phyloP scores from a whole-genome alignment of 2,329 filamentous ascomycete genomes.

The Iodosphaeria phyllophila region DNA sequence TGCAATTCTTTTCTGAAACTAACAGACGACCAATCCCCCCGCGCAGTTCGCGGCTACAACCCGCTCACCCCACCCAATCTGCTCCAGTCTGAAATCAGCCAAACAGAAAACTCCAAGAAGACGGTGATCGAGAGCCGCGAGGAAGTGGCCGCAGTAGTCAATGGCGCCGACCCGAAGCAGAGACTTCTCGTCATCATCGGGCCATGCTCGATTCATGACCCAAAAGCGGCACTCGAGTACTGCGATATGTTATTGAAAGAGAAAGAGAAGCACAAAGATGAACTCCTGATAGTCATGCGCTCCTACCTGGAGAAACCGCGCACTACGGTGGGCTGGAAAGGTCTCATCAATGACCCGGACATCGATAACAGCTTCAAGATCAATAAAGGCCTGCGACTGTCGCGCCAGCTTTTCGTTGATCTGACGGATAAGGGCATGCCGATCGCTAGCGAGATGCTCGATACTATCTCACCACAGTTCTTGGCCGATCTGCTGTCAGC shows the following conservation, averaged over 20 bases:
- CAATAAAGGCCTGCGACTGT: slow-evolving; percentile 83
- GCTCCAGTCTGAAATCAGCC: slow-evolving; percentile 78
- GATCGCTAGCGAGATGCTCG: slow-evolving; percentile 91
- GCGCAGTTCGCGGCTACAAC: slow-evolving; percentile 68
- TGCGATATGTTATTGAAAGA: slow-evolving; percentile 65
- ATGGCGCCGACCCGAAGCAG: slow-evolving; percentile 41
- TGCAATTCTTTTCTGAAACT: slow-evolving; percentile 9
- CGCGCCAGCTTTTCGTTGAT: slow-evolving; percentile 82
- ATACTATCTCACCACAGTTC: slow-evolving; percentile 96
- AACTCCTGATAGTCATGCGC: slow-evolving; percentile 91
- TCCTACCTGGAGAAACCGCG: slow-evolving; percentile 97
- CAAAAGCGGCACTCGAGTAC: slow-evolving; percentile 77
- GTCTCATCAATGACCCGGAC: slow-evolving; percentile 94
- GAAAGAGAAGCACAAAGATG: slow-evolving; percentile 74
- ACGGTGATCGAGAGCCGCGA: slow-evolving; percentile 44
- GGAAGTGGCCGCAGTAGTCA: slow-evolving; percentile 50
- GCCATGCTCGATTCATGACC: slow-evolving; percentile 95
- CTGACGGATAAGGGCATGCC: slow-evolving; percentile 87
- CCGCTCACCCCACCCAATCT: slow-evolving; percentile 84
- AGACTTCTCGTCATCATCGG: slow-evolving; percentile 62
- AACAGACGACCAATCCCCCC: slow-evolving; percentile 1
- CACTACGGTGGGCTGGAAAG: slow-evolving; percentile 97
- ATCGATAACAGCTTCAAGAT: slow-evolving; percentile 98
- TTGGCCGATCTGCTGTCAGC: slow-evolving; percentile 80
- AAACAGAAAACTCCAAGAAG: slow-evolving; percentile 34